Evolutionary conservation across 1,139 yeast species (phyloP), one percentile per base, ranked within the genome.

Genomic region (Hemisphaericaspora xylofermentans): DNA sequence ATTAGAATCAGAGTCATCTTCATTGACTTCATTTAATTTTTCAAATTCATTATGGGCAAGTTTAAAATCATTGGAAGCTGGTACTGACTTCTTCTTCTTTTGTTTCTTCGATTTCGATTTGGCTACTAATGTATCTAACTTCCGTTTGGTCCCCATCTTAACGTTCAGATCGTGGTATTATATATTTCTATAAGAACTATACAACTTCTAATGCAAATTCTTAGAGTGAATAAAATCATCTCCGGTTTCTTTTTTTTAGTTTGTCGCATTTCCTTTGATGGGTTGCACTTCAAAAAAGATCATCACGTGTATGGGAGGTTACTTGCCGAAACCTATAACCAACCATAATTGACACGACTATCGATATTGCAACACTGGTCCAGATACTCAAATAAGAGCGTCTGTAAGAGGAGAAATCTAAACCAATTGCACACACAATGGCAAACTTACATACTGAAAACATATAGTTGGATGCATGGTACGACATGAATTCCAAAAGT

Each of bases 101-200:
- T 45, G 52, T 43, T 52, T 57, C 39, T 54, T 58, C 7, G 54
- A 44, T 40, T 53, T 58, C 12, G 47, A 49, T 36, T 49, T 44
- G 32, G 47, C 43, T 18, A 46, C 50, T 13, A 48, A 43, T 6
- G 35, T 31, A 12, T 50, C 56, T 41, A 59, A 50, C 43, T 58
- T 57, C 40, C 66, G 51, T 46, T 60, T 63, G 8, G 42, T n/a
- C 7, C 49, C 56, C 58, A 56, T 56, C 5, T 6, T 43, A 10
- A n/a, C 15, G n/a, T 10, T 16, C 9, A 29, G 16, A 29, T 17
- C 19, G 31, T 16, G n/a, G 34, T n/a, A n/a, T n/a, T 31, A n/a
- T 31, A 31, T 31, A 17, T 30, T 17, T 9, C 16, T 16, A 28
- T 29, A 29, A 29, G n/a, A 31, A 10, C 22, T 30, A 30, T 30